Conservation (phyloP, 2,329 filamentous ascomycete genomes). For the Monosporascus sp. region DNA sequence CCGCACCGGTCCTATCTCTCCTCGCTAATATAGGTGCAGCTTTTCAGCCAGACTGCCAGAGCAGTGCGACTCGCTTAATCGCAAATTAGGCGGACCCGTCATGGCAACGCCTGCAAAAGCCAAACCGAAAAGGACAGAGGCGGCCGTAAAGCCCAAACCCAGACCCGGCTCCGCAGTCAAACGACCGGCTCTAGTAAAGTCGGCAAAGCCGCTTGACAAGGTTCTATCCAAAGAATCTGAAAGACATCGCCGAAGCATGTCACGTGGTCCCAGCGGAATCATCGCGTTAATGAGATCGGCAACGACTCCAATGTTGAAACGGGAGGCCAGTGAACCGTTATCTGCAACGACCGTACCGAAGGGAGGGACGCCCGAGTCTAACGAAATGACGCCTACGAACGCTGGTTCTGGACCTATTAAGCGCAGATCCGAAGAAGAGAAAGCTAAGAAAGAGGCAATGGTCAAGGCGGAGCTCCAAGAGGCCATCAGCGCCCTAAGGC, state of each 20-base stretch:
- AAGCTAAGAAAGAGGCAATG: constrained; percentile 58
- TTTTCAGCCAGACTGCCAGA: constrained; percentile 73
- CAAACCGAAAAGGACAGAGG: constrained; percentile 43
- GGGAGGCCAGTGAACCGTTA: constrained; percentile 59
- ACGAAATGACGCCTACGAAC: constrained; percentile 36
- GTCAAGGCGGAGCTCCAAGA: constrained; percentile 67
- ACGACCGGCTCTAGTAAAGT: constrained; percentile 36
- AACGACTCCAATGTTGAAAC: constrained; percentile 62
- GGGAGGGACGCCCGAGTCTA: constrained; percentile 34
- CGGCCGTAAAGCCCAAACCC: constrained; percentile 36
- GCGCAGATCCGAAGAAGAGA: constrained; percentile 48
- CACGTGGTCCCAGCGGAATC: constrained; percentile 50
- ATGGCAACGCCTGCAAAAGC: constrained; percentile 45
- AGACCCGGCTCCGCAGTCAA: constrained; percentile 50
- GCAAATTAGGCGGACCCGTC: constrained; percentile 69
- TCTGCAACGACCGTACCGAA: constrained; percentile 45
- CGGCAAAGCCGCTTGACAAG: constrained; percentile 52
- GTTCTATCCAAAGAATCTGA: constrained; percentile 54
- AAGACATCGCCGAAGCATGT: constrained; percentile 49
- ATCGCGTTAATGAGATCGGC: constrained; percentile 64
- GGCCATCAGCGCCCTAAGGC: constrained; percentile 68
- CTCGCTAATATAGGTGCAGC: constrained; percentile 39
- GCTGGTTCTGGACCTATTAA: constrained; percentile 39
- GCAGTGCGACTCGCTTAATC: constrained; percentile 64
- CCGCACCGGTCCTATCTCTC: not conserved